These are phyloP conservation scores for Cutaneotrichosporon sp. DNA, from an alignment of 1,284 basidiomycete species.

Conservation along the genomic window DNA sequence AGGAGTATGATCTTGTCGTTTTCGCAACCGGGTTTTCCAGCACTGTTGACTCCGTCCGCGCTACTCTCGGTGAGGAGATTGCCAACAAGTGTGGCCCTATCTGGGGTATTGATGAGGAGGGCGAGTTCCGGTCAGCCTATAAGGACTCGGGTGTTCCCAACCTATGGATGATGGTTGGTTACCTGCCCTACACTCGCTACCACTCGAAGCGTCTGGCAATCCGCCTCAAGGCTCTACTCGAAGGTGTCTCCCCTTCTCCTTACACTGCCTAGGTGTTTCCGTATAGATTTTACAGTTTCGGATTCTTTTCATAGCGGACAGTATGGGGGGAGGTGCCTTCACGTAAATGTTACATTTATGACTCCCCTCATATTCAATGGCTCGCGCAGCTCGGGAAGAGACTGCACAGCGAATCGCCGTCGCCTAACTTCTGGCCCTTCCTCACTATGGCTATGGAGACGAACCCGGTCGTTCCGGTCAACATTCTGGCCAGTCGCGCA, in stretches of 20 bases:
- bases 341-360: not conserved
- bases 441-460: conserved; percentile 98
- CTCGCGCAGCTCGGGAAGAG: conserved; percentile 92
- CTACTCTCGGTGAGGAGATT: conserved; percentile 52
- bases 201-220: conserved; percentile 31
- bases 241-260: conserved; percentile 20
- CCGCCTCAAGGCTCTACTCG: conserved; percentile 27
- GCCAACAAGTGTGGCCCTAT: conserved; percentile 51
- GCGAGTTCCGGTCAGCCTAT: conserved; percentile 56
- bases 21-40: conserved; percentile 58
- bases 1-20: conserved; percentile 63
- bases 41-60: conserved; percentile 44
- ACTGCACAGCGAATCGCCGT: conserved; percentile 79
- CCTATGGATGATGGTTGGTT: conserved; percentile 59
- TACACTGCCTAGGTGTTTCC: conserved; percentile 15
- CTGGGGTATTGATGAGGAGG: conserved; percentile 59
- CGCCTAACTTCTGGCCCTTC: conserved; percentile 88
- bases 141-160: conserved; percentile 54
- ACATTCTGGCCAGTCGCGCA: conserved; percentile 87
- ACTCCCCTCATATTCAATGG: no score
- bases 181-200: conserved; percentile 22
- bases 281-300: not conserved
- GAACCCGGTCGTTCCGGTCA: conserved; percentile 76
- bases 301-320: not conserved
- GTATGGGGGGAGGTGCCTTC: not conserved